Evolutionary conservation across 1,139 yeast species (phyloP), one percentile per base, ranked within the genome.

Genomic region (Suhomyces kunorum): DNA sequence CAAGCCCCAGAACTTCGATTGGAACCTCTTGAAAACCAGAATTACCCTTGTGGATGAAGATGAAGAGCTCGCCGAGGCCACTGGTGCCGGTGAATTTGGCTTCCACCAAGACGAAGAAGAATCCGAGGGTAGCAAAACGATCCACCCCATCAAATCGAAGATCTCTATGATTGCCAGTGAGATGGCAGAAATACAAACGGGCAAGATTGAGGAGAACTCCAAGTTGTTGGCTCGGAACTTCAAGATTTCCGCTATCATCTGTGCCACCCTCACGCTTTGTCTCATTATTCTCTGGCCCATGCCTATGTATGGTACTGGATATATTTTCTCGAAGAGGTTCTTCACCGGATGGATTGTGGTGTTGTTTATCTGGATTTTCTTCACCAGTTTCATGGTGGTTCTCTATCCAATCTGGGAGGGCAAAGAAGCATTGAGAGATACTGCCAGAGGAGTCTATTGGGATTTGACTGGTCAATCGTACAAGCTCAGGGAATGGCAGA

Each of bases 311-410:
- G 95, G 95, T 28, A 58, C 82, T 1, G 70, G 75, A 1, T 87
- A 87, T 57, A 69, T 87, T 36, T 87, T 87, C 63, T 78, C 87
- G 39, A 80, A 76, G 61, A 62, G 59, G 40, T 86, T 86, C 64
- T 87, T 87, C 61, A 83, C 89, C 7, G 95, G 94, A 39, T 87
- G 95, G 95, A 74, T 87, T 40, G 77, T 73, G 38, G 90, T 87
- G 29, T 78, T 83, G 49, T 78, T 84, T 40, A 78, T 83, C 46
- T 83, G 92, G 92, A 68, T 83, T 34, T 80, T 81, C 63, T 68
- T 74, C 52, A 71, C 81, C 28, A 74, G 76, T 1, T 67, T 74
- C 49, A 66, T 77, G 48, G 87, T 83, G 22, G 71, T 80, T 24
- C 30, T 83, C 13, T 79, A 72, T 44, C 92, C 92, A 16, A 46